phyloP scores from a whole-genome alignment of 192 early-diverging fungal genomes.

The Linnemannia exigua region DNA sequence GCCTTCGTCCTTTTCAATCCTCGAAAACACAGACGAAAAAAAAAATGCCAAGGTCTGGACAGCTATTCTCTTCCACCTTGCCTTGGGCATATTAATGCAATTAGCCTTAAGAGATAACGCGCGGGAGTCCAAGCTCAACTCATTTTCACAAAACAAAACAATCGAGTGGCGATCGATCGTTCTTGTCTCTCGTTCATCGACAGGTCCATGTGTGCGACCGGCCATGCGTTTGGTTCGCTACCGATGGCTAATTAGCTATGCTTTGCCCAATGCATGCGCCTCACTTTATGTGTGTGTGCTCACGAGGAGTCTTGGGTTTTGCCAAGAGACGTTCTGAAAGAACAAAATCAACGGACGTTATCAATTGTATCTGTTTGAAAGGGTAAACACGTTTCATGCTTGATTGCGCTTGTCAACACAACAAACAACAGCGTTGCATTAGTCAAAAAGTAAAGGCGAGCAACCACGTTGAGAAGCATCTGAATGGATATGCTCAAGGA shows the following conservation, averaged over 20 bases:
- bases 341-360: background rate
- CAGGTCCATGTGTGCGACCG: background rate
- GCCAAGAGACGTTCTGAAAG: background rate
- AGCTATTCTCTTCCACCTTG: background rate
- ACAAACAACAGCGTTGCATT: background rate
- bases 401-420: background rate
- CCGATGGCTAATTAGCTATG: background rate
- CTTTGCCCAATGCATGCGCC: background rate
- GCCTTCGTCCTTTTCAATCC: background rate
- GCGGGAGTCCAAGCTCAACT: background rate
- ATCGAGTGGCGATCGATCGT: background rate
- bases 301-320: background rate
- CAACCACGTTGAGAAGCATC: background rate
- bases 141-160: background rate
- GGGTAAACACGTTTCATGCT: background rate
- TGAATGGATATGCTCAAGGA: background rate
- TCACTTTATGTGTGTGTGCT: background rate
- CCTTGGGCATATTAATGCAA: background rate
- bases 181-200: background rate
- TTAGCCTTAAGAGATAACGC: background rate
- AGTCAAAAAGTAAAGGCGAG: background rate
- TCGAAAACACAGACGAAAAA: background rate
- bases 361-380: background rate
- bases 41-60: background rate
- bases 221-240: background rate